Base-by-base conservation (phyloP, 208 protist species). In the Trypanosomatidae sp. region DNA sequence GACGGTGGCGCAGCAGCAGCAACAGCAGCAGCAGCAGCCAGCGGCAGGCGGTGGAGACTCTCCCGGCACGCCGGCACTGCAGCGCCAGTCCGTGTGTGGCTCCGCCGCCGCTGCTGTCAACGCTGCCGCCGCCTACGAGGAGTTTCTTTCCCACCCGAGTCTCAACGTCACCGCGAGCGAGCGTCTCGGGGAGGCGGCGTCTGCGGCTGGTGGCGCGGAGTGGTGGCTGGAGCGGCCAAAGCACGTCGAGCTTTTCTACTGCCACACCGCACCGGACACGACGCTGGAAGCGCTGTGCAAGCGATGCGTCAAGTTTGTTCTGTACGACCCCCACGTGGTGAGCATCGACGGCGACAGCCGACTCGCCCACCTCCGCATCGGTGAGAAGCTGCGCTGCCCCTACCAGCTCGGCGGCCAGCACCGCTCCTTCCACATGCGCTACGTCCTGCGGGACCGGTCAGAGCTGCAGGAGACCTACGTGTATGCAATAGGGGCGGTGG, bases 201-300 rank as follows among this genome's bases (percentile, higher is more conserved):
- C n/a, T n/a, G n/a, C n/a, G n/a, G n/a, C n/a, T n/a, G 77, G 47
- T 5, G 56, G 50, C 13, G 75, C 59, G 19, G 76, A 86, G 47
- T 86, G 81, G 73, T 94, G 90, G 87, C 71, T 91, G 47, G 90
- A 94, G 73, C 90, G 85, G 71, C 76, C 78, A 22, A 95, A 94
- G 82, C 59, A 79, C 47, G 90, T 97, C 59, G 81, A 88, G 60
- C 59, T 91, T 10, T 67, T 91, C 55, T 97, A 97, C 83, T 88
- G 87, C 36, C 89, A 90, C 74, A 65, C 93, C 19, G 69, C 85
- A 39, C 85, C 89, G 22, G 74, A 76, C 65, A 88, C 82, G 76
- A 88, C 84, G 17, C 79, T 97, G 15, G 69, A 71, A 59, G 66
- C 68, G n/a, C 92, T 90, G 66, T 95, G 90, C 74, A 85, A 85